These are phyloP conservation scores for Angomonas desouzai DNA, from an alignment of 208 protist genomes.

Conservation along the genomic window DNA sequence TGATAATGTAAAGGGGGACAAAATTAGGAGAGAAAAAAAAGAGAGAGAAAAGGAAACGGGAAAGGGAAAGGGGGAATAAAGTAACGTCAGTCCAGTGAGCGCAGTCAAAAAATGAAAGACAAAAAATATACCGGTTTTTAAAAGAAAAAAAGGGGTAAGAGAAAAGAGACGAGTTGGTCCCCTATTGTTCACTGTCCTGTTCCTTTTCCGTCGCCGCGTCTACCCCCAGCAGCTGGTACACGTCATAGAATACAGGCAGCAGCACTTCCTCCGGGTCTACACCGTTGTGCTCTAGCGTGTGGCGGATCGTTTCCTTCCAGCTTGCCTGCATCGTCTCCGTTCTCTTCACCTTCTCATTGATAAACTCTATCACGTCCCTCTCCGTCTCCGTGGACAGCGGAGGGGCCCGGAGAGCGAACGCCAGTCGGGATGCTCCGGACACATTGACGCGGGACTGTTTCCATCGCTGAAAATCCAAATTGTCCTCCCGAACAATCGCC, in stretches of 20 bases:
- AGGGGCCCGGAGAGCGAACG: slow-evolving; percentile 56
- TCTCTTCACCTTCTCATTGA: slow-evolving; percentile 46
- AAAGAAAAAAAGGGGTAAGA: slow-evolving; percentile 19
- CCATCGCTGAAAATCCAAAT: slow-evolving; percentile 44
- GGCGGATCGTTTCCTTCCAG: slow-evolving; percentile 35
- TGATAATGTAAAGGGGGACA: no score
- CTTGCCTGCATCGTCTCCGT: slow-evolving; percentile 36
- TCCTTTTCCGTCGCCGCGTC: background rate
- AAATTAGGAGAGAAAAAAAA: no score
- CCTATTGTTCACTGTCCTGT: background rate
- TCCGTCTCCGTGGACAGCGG: slow-evolving; percentile 46
- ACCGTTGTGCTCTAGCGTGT: slow-evolving; percentile 12
- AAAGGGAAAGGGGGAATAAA: no score
- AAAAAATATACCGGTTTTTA: no score
- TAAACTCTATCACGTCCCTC: slow-evolving; percentile 44
- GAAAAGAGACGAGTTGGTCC: slow-evolving; percentile 22
- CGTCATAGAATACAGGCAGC: slow-evolving; percentile 25
- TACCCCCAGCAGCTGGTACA: background rate
- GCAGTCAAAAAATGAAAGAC: background rate
- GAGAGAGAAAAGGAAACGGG: no score
- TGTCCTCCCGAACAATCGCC: slow-evolving; percentile 25
- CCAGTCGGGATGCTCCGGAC: slow-evolving; percentile 45
- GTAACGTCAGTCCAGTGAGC: slow-evolving; percentile 41
- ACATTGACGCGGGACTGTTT: slow-evolving; percentile 51
- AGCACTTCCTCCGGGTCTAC: slow-evolving; percentile 13